Percentiles rank a stretch among this genome's conserved stretches.
Evolutionary conservation across 1,139 yeast genomes (phyloP).

Genomic region (Trichomonascaceae sp.): DNA sequence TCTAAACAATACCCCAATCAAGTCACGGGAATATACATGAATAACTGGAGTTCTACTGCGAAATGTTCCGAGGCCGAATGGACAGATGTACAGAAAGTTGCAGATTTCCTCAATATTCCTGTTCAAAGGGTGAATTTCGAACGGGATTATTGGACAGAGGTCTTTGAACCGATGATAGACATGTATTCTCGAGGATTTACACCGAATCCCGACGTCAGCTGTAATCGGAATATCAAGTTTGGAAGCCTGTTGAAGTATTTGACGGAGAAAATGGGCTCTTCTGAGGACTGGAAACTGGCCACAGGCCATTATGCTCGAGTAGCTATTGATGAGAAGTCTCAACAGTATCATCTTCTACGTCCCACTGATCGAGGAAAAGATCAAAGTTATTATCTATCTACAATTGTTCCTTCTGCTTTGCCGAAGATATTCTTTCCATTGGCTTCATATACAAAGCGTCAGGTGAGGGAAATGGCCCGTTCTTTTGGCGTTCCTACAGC

Average conservation of each 20-base stretch:
- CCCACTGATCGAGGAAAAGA: slow-evolving; percentile 64
- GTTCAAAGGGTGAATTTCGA: slow-evolving; percentile 80
- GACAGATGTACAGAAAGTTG: slow-evolving; percentile 70
- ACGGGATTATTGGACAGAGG: slow-evolving; percentile 85
- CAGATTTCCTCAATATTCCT: slow-evolving; percentile 54
- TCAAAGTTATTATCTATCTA: slow-evolving; percentile 84
- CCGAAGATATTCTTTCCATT: slow-evolving; percentile 64
- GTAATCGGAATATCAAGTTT: slow-evolving; percentile 81
- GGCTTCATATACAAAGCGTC: slow-evolving; percentile 68
- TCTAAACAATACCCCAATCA: slow-evolving; percentile 41
- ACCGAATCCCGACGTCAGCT: slow-evolving; percentile 92
- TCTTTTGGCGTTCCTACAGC: slow-evolving; percentile 54
- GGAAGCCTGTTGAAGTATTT: slow-evolving; percentile 65
- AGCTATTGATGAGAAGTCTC: slow-evolving; percentile 31
- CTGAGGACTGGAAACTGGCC: slow-evolving; percentile 69
- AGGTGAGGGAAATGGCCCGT: slow-evolving; percentile 64
- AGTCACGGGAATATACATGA: slow-evolving; percentile 83
- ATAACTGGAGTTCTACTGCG: slow-evolving; percentile 74
- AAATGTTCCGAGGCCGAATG: slow-evolving; percentile 83
- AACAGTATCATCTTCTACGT: slow-evolving; percentile 47
- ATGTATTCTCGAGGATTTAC: slow-evolving; percentile 68
- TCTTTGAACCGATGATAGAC: slow-evolving; percentile 84
- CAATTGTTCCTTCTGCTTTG: slow-evolving; percentile 47
- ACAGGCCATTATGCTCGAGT: slow-evolving; percentile 90
- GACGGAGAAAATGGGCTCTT: slow-evolving; percentile 16